phyloP scores from a whole-genome alignment of 2,329 filamentous ascomycete genomes.

The Calonectria fujianensis region DNA sequence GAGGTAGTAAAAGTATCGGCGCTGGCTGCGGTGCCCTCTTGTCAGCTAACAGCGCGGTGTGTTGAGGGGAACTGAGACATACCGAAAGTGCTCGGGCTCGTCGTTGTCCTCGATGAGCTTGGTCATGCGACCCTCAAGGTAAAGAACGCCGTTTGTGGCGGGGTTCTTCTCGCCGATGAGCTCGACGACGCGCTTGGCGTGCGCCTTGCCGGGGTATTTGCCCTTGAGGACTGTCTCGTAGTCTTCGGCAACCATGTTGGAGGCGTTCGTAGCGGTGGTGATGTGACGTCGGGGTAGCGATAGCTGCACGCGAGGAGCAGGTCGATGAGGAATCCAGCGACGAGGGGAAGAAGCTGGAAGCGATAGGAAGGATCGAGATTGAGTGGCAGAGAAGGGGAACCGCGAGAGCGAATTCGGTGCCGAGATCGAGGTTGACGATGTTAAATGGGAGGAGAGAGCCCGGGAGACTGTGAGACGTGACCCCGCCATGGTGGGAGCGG shows the following conservation, averaged over 20 bases:
- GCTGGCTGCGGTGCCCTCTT: slow-evolving; percentile 75
- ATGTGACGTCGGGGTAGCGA: slow-evolving; percentile 22
- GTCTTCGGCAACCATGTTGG: slow-evolving; percentile 62
- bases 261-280: slow-evolving; percentile 12
- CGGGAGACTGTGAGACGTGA: slow-evolving; percentile 28
- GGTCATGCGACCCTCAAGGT: slow-evolving; percentile 89
- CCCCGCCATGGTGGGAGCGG: slow-evolving; percentile 38
- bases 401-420: slow-evolving; percentile 4
- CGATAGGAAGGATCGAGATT: slow-evolving; percentile 9
- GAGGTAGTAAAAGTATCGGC: slow-evolving; percentile 95
- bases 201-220: slow-evolving; percentile 89
- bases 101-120: slow-evolving; percentile 93
- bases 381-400: background rate
- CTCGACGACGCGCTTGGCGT: slow-evolving; percentile 88
- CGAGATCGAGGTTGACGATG: background rate
- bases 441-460: slow-evolving; percentile 11
- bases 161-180: slow-evolving; percentile 82
- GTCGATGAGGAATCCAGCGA: background rate
- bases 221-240: slow-evolving; percentile 74
- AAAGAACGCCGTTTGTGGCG: slow-evolving; percentile 82
- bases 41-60: slow-evolving; percentile 13
- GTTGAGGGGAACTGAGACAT: slow-evolving; percentile 47
- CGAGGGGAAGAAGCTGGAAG: background rate
- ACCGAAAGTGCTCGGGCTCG: slow-evolving; percentile 87
- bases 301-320: slow-evolving; percentile 1